A percentile compares a stretch with the other conserved stretches of the same genome.
Evolutionary conservation across 2,329 filamentous ascomycete genomes (phyloP).

Genomic region (Plenodomus lindquistii): DNA sequence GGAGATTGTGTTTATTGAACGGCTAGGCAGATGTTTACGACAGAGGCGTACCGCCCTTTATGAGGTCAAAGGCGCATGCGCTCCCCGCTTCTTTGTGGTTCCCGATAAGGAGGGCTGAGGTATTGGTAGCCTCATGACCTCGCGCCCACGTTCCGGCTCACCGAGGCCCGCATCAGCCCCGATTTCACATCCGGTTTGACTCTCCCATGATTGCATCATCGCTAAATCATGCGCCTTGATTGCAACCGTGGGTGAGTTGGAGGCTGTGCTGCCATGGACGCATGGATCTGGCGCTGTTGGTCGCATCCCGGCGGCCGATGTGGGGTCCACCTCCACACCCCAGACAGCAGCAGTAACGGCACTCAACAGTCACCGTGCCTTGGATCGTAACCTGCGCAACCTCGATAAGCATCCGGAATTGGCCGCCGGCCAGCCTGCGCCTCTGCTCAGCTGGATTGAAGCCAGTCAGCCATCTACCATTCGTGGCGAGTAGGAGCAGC

Average conservation of each 20-base stretch:
- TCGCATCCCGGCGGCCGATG: constrained; percentile 23
- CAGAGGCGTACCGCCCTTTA: constrained; percentile 28
- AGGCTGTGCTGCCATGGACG: constrained; percentile 18
- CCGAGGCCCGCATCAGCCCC: constrained; percentile 33
- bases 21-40: constrained; percentile 21
- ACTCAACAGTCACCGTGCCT: constrained; percentile 19
- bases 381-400: constrained; percentile 11
- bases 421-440: constrained; percentile 23
- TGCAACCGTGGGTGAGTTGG: constrained; percentile 40
- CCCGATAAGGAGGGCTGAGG: constrained; percentile 33
- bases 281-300: constrained; percentile 8
- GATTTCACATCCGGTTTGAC: constrained; percentile 31
- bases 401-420: constrained; percentile 34
- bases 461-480: constrained; percentile 18
- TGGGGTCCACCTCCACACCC: constrained; percentile 19
- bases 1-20: constrained; percentile 19
- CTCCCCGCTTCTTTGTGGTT: constrained; percentile 27
- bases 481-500: constrained; percentile 10
- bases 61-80: constrained; percentile 30
- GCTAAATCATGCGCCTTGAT: constrained; percentile 37
- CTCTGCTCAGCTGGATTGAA: constrained; percentile 17
- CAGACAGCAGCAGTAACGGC: constrained; percentile 31
- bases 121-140: constrained; percentile 27
- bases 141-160: constrained; percentile 27
- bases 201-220: constrained; percentile 36